A percentile compares a stretch with the other conserved stretches of the same genome.
Conservation (phyloP, 2,329 filamentous ascomycete species). For the Emmonsia crescens region DNA sequence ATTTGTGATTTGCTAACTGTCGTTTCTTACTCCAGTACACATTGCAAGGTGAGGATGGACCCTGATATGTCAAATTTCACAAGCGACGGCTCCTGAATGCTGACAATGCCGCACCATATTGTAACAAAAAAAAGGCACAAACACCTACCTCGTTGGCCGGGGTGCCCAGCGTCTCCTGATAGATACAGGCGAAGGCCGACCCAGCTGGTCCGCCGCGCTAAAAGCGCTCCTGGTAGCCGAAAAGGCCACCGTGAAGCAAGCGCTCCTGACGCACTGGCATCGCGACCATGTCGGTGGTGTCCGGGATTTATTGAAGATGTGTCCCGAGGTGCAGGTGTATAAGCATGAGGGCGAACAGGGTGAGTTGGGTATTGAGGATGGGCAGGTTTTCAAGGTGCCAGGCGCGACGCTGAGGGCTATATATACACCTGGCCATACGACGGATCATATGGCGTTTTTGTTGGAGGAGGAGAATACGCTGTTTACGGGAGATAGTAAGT, state of each 20-base stretch:
- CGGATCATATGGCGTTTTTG: slow-evolving; percentile 70
- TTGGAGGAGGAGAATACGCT: slow-evolving; percentile 68
- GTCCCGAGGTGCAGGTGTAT: slow-evolving; percentile 52
- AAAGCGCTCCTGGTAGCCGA: slow-evolving; percentile 55
- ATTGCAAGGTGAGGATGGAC: slow-evolving; percentile 41
- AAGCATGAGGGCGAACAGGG: slow-evolving; percentile 50
- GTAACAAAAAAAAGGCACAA: slow-evolving; percentile 51
- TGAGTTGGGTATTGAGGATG: slow-evolving; percentile 47
- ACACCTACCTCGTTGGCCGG: slow-evolving; percentile 83
- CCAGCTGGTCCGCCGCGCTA: slow-evolving; percentile 60
- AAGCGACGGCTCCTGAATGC: background rate
- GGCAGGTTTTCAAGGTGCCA: slow-evolving; percentile 43
- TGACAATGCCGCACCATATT: background rate
- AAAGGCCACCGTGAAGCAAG: slow-evolving; percentile 54
- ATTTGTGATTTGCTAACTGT: background rate
- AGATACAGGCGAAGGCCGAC: slow-evolving; percentile 77
- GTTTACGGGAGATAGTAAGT: slow-evolving; percentile 68
- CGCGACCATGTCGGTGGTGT: slow-evolving; percentile 74
- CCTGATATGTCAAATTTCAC: background rate
- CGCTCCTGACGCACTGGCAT: slow-evolving; percentile 87
- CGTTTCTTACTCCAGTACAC: slow-evolving; percentile 36
- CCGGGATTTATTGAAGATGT: slow-evolving; percentile 52
- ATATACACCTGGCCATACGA: slow-evolving; percentile 64
- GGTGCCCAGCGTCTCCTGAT: slow-evolving; percentile 66
- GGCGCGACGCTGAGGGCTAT: slow-evolving; percentile 53